phyloP scores from a whole-genome alignment of 2,329 filamentous ascomycete genomes.

The Pochonia chlamydosporia region DNA sequence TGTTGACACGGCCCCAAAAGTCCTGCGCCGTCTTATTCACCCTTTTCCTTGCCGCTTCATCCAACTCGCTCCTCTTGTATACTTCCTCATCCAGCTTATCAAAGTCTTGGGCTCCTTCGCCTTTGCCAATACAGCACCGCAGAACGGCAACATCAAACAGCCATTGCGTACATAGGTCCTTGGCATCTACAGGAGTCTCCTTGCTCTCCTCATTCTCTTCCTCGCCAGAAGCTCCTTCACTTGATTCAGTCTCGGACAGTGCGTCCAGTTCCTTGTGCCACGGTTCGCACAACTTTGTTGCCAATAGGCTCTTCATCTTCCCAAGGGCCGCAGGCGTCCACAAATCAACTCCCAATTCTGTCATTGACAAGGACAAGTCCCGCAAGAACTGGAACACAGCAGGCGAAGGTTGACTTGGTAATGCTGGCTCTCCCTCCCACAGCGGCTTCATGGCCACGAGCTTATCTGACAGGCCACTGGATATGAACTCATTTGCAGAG shows the following conservation, averaged over 20 bases:
- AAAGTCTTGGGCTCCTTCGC: constrained; percentile 23
- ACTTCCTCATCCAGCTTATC: constrained; percentile 41
- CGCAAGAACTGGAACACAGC: constrained; percentile 67
- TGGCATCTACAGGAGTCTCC: constrained; percentile 20
- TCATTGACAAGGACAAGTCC: constrained; percentile 61
- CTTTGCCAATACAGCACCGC: constrained; percentile 35
- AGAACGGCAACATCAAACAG: constrained; percentile 55
- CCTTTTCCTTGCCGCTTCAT: constrained; percentile 42
- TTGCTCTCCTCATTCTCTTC: constrained; percentile 8
- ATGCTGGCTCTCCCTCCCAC: constrained; percentile 72
- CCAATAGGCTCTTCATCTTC: constrained; percentile 55
- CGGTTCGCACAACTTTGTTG: constrained; percentile 40
- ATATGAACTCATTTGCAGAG: constrained; percentile 42
- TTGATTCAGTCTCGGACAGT: constrained; percentile 9
- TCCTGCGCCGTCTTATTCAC: constrained; percentile 61
- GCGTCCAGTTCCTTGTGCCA: constrained; percentile 41
- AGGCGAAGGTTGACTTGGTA: constrained; percentile 76
- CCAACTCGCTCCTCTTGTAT: constrained; percentile 40
- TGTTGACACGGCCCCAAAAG: constrained; percentile 76
- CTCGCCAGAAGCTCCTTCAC: constrained; percentile 2
- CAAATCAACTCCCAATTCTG: constrained; percentile 64
- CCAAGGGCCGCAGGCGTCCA: constrained; percentile 69
- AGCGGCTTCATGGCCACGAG: constrained; percentile 57
- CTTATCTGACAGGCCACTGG: constrained; percentile 35
- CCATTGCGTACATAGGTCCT: constrained; percentile 53